A percentile compares a stretch with the other conserved stretches of the same genome.
These are phyloP conservation scores for Russula abietina DNA, from an alignment of 768 basidiomycete genomes.

Conservation along the genomic window DNA sequence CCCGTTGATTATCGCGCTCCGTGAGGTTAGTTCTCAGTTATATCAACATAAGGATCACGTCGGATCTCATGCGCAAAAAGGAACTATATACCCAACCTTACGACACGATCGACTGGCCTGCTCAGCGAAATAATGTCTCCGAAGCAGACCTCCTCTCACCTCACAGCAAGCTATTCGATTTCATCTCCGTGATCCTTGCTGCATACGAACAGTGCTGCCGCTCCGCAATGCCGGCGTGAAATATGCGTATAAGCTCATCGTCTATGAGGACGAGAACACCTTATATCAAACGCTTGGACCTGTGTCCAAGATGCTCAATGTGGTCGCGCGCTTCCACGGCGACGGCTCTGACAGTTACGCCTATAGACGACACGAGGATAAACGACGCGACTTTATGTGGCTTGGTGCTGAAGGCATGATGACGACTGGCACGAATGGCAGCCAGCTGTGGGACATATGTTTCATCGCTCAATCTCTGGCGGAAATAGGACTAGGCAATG, in stretches of 20 bases:
- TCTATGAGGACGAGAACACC: slow-evolving; percentile 93
- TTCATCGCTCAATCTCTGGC: slow-evolving; percentile 91
- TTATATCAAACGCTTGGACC: slow-evolving; percentile 85
- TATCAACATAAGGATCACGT: not conserved
- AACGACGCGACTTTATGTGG: slow-evolving; percentile 93
- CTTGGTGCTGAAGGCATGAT: slow-evolving; percentile 83
- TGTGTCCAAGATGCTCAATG: slow-evolving; percentile 94
- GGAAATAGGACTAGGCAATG: slow-evolving; percentile 75
- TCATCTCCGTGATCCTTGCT: slow-evolving; percentile 53
- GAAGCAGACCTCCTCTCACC: slow-evolving; percentile 78
- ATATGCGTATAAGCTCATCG: slow-evolving; percentile 69
- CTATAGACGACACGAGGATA: slow-evolving; percentile 67
- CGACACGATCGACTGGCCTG: slow-evolving; percentile 80
- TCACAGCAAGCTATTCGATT: slow-evolving; percentile 67
- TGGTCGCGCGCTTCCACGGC: slow-evolving; percentile 64
- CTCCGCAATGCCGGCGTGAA: slow-evolving; percentile 60
- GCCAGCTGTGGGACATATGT: slow-evolving; percentile 89
- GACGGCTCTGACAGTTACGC: slow-evolving; percentile 78
- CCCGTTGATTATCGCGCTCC: slow-evolving; percentile 67
- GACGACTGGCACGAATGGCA: slow-evolving; percentile 94
- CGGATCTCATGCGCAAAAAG: slow-evolving; percentile 33
- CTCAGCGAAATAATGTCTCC: slow-evolving; percentile 80
- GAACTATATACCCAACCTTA: slow-evolving; percentile 85
- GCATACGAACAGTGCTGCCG: slow-evolving; percentile 68
- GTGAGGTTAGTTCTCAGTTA: slow-evolving; percentile 46